These are phyloP conservation scores for Scheffersomyces segobiensis DNA, from an alignment of 1,139 yeast species.

Conservation along the genomic window DNA sequence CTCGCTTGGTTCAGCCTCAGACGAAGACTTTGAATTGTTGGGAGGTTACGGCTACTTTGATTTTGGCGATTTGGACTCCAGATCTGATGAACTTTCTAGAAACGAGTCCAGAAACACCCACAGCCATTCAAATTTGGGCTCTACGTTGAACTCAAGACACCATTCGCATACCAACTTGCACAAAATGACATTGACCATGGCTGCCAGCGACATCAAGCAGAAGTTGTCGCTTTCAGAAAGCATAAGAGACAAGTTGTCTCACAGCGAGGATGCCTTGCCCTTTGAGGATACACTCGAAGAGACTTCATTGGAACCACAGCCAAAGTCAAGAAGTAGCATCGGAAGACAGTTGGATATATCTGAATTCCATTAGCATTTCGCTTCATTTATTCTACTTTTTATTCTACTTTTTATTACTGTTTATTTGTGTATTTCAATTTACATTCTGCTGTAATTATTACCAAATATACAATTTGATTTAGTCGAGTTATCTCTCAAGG, in stretches of 20 bases:
- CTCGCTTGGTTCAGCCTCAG: conserved; percentile 8
- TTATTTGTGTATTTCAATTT: too few relatives aligned
- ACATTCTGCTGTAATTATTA: too few relatives aligned
- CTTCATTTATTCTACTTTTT: not conserved
- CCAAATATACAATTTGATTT: too few relatives aligned
- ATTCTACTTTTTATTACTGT: not conserved
- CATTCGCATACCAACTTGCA: conserved; percentile 34
- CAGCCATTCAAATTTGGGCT: conserved; percentile 23
- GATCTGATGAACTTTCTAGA: conserved; percentile 32
- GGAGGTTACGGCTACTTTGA: conserved; percentile 81
- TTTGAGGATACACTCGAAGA: not conserved
- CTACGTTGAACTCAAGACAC: conserved; percentile 25
- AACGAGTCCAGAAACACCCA: conserved; percentile 28
- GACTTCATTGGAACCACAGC: not conserved
- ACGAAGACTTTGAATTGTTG: conserved; percentile 38
- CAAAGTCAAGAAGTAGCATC: conserved; percentile 6
- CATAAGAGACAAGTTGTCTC: conserved; percentile 37
- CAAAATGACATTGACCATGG: conserved; percentile 9
- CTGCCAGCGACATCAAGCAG: conserved; percentile 22
- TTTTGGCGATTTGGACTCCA: conserved; percentile 53
- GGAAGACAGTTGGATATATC: conserved; percentile 12
- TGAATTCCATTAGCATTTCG: conserved; percentile 1
- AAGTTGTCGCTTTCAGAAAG: conserved; percentile 33
- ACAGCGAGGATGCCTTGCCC: conserved; percentile 18
- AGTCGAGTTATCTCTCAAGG: too few relatives aligned